Percentiles rank a stretch among this genome's conserved stretches.
These are phyloP conservation scores for Auricularia auricula-judae DNA, from an alignment of 768 basidiomycete species.

Conservation along the genomic window DNA sequence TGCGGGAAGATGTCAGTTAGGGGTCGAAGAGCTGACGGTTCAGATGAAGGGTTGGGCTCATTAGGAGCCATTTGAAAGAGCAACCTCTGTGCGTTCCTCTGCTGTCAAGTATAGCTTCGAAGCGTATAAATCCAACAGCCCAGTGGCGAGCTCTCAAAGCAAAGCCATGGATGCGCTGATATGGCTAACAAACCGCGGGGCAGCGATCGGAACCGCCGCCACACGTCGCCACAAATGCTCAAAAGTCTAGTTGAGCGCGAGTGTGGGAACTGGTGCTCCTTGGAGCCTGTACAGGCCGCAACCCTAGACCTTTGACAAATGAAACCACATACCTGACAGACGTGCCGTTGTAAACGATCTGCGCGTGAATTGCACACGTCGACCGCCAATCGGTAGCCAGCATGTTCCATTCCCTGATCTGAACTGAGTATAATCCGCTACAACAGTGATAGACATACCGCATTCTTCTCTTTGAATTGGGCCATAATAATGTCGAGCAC, in stretches of 20 bases:
- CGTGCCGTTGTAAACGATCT: constrained; percentile 80
- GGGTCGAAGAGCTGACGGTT: no score
- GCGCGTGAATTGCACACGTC: constrained; percentile 75
- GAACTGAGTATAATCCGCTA: constrained; percentile 1
- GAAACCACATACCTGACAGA: constrained; percentile 39
- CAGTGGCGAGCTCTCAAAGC: no score
- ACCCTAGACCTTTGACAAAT: constrained; percentile 25
- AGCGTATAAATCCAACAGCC: no score
- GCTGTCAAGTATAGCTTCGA: no score
- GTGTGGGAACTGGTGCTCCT: not conserved
- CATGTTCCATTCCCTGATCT: constrained; percentile 52
- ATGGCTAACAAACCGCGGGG: no score
- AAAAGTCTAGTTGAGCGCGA: no score
- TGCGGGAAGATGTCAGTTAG: constrained; percentile 8
- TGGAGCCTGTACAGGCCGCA: constrained; percentile 16
- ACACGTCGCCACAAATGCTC: no score
- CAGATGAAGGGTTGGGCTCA: no score
- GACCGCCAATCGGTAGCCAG: constrained; percentile 72
- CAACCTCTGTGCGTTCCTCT: no score
- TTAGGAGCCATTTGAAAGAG: no score
- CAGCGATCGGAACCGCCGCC: no score
- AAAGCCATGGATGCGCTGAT: no score
- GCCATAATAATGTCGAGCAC: constrained; percentile 73
- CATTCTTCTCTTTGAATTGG: constrained; percentile 71
- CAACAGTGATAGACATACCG: constrained; percentile 31